A percentile compares a stretch with the other conserved stretches of the same genome.
Conservation (phyloP, 176 grass and related monocot genomes). For the Secale cereale region DNA sequence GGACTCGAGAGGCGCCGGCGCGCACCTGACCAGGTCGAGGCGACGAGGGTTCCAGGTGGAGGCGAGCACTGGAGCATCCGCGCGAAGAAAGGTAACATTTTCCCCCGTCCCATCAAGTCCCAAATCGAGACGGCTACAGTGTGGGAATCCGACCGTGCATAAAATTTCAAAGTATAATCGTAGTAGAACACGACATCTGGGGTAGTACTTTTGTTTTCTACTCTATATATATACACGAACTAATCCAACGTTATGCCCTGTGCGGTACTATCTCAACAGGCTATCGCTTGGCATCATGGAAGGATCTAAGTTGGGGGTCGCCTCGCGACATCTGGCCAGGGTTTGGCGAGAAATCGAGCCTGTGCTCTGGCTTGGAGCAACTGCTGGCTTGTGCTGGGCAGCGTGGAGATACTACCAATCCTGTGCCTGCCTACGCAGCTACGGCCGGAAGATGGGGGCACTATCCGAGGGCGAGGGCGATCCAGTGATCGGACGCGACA, state of each 20-base stretch:
- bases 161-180: not conserved
- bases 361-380: not conserved
- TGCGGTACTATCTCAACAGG: too few relatives aligned
- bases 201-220: too few relatives aligned
- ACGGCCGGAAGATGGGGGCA: not conserved
- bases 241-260: not conserved
- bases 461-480: too few relatives aligned
- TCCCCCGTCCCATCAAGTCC: not conserved
- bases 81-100: not conserved
- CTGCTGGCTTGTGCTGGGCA: not conserved
- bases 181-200: not conserved
- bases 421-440: not conserved
- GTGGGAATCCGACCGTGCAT: not conserved
- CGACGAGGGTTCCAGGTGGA: not conserved
- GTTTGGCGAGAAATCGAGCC: not conserved
- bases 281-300: too few relatives aligned
- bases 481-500: not conserved
- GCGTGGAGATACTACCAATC: not conserved
- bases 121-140: not conserved
- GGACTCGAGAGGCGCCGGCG: not conserved
- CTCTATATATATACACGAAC: not conserved
- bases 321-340: not conserved
- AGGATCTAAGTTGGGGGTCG: too few relatives aligned
- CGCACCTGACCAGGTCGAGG: not conserved
- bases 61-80: not conserved